phyloP scores from a whole-genome alignment of 179 eudicot species.

The Actinidia arguta region DNA sequence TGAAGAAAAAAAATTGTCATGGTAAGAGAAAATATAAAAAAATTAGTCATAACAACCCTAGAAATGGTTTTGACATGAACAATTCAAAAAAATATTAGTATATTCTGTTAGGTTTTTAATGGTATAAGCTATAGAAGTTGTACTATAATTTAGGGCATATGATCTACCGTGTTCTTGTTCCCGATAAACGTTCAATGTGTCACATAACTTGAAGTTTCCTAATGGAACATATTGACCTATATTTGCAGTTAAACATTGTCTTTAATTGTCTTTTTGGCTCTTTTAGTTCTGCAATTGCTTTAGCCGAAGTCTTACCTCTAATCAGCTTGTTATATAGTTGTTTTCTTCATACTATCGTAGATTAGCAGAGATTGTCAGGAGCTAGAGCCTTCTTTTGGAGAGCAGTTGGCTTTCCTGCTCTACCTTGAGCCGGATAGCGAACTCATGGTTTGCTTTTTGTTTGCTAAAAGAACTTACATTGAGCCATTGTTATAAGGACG shows the following conservation, averaged over 20 bases:
- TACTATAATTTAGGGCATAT: no score
- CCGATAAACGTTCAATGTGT: neutral
- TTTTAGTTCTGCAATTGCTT: neutral
- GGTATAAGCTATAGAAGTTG: no score
- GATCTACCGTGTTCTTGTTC: no score
- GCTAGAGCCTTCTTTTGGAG: conserved; percentile 95
- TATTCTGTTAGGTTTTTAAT: no score
- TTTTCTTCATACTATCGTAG: conserved; percentile 47
- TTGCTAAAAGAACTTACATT: neutral
- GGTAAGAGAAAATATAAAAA: no score
- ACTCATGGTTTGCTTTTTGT: conserved; percentile 67
- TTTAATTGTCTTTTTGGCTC: conserved; percentile 11
- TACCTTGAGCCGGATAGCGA: conserved; percentile 99
- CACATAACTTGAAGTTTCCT: neutral
- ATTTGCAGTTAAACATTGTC: neutral
- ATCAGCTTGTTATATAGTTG: neutral
- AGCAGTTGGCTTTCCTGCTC: conserved; percentile 95
- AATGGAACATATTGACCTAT: neutral
- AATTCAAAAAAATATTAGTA: no score
- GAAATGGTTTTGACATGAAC: no score
- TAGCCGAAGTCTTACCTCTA: neutral
- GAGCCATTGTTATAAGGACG: neutral
- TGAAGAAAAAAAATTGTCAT: no score
- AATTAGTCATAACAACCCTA: no score
- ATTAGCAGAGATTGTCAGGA: conserved; percentile 99